Conservation (phyloP, 768 basidiomycete genomes). For the Punctularia strigosozonata region DNA sequence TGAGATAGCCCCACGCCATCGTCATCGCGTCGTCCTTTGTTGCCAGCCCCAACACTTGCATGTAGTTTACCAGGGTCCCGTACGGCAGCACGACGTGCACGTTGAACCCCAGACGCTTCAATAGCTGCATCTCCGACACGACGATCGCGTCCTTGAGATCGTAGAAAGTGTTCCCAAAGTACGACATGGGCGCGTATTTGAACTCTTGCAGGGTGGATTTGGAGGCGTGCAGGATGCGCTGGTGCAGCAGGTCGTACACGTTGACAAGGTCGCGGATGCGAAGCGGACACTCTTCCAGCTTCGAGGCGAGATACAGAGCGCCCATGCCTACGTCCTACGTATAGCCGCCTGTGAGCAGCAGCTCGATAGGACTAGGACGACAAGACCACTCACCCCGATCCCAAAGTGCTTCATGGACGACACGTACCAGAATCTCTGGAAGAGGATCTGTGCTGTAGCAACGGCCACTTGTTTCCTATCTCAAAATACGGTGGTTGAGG, state of each 20-base stretch:
- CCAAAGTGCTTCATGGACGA: constrained; percentile 92
- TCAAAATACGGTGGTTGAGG: background rate
- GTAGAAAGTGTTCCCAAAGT: constrained; percentile 83
- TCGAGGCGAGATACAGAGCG: constrained; percentile 79
- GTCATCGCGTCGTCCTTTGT: constrained; percentile 57
- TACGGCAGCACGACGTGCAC: constrained; percentile 90
- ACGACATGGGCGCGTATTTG: constrained; percentile 77
- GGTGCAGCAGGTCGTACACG: constrained; percentile 81
- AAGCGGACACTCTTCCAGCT: constrained; percentile 85
- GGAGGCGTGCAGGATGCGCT: constrained; percentile 48
- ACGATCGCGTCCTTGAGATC: constrained; percentile 91
- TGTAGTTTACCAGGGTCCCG: constrained; percentile 88
- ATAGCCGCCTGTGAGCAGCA: background rate
- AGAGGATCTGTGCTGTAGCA: constrained; percentile 91
- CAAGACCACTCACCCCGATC: constrained; percentile 55
- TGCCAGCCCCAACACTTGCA: constrained; percentile 80
- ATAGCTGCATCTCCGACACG: constrained; percentile 92
- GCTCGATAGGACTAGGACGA: background rate
- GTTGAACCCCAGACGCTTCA: constrained; percentile 93
- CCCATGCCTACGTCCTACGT: constrained; percentile 79
- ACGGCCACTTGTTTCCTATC: constrained; percentile 90
- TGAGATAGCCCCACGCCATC: constrained; percentile 88
- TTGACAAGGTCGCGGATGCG: constrained; percentile 93
- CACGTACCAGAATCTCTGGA: constrained; percentile 95
- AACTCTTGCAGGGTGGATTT: constrained; percentile 20